These are phyloP conservation scores for Cytospora schulzeri DNA, from an alignment of 2,329 filamentous ascomycete species.

Conservation along the genomic window DNA sequence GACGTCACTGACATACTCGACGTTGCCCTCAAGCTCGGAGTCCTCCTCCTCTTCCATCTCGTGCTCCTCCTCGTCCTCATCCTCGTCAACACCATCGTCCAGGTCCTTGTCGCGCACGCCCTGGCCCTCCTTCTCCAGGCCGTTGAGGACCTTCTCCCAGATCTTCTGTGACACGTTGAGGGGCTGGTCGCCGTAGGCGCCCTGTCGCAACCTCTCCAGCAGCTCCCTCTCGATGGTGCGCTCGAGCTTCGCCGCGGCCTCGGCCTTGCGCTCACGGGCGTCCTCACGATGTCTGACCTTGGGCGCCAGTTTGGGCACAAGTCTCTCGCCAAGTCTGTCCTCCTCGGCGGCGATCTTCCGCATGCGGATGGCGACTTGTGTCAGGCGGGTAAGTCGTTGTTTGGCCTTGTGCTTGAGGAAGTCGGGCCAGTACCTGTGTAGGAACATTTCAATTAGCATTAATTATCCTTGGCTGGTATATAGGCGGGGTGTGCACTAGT, in stretches of 20 bases:
- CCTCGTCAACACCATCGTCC: constrained; percentile 82
- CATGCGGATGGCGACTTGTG: constrained; percentile 84
- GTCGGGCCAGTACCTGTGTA: constrained; percentile 68
- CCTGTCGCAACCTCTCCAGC: constrained; percentile 85
- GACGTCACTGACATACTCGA: constrained; percentile 92
- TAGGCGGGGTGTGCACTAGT: background rate
- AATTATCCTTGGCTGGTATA: background rate
- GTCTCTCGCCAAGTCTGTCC: constrained; percentile 81
- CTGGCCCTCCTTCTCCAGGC: constrained; percentile 84
- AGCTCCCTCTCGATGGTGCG: constrained; percentile 93
- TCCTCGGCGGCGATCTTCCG: constrained; percentile 85
- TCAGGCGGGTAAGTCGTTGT: constrained; percentile 88
- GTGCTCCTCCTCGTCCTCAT: constrained; percentile 69
- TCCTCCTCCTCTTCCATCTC: constrained; percentile 68
- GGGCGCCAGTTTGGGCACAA: constrained; percentile 87
- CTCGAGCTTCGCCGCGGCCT: constrained; percentile 90
- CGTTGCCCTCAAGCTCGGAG: constrained; percentile 69
- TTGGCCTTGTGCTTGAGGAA: constrained; percentile 95
- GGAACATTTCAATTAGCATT: background rate
- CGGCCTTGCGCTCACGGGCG: constrained; percentile 69
- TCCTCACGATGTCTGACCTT: constrained; percentile 81
- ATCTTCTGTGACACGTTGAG: constrained; percentile 93
- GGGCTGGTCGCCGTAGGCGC: constrained; percentile 91
- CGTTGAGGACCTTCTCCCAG: constrained; percentile 95
- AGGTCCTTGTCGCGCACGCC: constrained; percentile 82